A percentile compares a stretch with the other conserved stretches of the same genome.
phyloP scores from a whole-genome alignment of 495 filamentous ascomycete species.

The Penicillium robsamsonii region DNA sequence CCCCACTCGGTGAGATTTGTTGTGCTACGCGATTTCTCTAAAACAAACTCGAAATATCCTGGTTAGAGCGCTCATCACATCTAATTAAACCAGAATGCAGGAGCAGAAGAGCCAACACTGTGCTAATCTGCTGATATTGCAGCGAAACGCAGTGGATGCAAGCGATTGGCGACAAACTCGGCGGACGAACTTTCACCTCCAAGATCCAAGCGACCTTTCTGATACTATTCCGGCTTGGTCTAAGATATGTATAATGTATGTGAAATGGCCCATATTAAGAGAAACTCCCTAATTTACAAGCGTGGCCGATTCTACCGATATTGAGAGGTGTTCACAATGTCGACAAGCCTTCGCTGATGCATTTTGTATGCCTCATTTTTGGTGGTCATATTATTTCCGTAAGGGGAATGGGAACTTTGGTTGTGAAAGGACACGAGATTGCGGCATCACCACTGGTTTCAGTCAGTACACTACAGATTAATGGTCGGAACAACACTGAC shows the following conservation, averaged over 20 bases:
- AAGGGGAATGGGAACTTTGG: slow-evolving; percentile 6
- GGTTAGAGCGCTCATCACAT: neutral
- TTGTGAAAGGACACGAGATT: slow-evolving; percentile 5
- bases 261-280: neutral
- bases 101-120: neutral
- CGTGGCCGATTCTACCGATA: neutral
- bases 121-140: slow-evolving; percentile 1
- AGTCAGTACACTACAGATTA: neutral
- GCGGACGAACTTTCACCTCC: neutral
- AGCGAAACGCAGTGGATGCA: neutral
- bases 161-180: slow-evolving; percentile 1
- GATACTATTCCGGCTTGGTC: slow-evolving; percentile 4
- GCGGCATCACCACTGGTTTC: slow-evolving; percentile 2
- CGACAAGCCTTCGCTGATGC: slow-evolving; percentile 2
- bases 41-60: neutral
- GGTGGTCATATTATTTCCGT: slow-evolving; percentile 7
- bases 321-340: slow-evolving; percentile 4
- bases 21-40: neutral
- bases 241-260: slow-evolving; percentile 6
- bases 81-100: neutral
- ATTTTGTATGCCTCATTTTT: slow-evolving; percentile 12
- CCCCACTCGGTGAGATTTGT: slow-evolving; percentile 1
- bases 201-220: neutral
- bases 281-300: neutral
- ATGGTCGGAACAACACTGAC: neutral